Evolutionary conservation across 768 basidiomycete species (phyloP).

Genomic region (Tulasnella calospora): DNA sequence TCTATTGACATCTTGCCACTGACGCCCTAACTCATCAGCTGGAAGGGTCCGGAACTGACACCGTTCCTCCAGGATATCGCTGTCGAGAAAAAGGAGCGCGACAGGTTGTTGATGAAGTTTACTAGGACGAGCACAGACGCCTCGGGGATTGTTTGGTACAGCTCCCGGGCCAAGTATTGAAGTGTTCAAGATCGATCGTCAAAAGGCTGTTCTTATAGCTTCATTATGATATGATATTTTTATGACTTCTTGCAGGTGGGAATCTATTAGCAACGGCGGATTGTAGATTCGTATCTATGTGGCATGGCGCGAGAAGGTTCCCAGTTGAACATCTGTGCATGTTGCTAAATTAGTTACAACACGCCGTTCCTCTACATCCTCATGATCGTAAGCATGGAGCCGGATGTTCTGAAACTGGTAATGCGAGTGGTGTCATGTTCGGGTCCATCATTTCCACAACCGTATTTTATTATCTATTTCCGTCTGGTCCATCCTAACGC

Average conservation of each 20-base stretch:
- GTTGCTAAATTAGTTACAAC: too few relatives aligned
- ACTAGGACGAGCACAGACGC: constrained; percentile 69
- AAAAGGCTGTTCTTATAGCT: neutral
- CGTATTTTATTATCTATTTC: neutral
- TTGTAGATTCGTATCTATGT: too few relatives aligned
- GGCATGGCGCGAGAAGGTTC: too few relatives aligned
- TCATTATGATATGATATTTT: neutral
- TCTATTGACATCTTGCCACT: neutral
- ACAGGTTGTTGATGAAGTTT: constrained; percentile 81
- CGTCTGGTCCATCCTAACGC: neutral
- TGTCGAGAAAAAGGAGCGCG: constrained; percentile 78
- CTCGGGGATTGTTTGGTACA: constrained; percentile 63
- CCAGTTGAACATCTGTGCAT: too few relatives aligned
- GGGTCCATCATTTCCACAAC: neutral
- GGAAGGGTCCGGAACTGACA: constrained; percentile 73
- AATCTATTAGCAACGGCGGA: too few relatives aligned
- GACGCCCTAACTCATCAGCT: constrained; percentile 33
- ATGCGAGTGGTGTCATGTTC: neutral
- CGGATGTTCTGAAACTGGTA: neutral
- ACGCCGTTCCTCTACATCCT: too few relatives aligned
- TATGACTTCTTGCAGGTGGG: too few relatives aligned
- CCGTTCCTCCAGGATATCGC: constrained; percentile 81
- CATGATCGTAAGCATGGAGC: neutral
- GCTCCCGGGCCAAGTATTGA: constrained; percentile 45
- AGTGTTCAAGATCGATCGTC: neutral